Percentiles rank a stretch among this genome's conserved stretches.
These are phyloP conservation scores for Leptomonas seymouri DNA, from an alignment of 208 protist genomes.

Conservation along the genomic window DNA sequence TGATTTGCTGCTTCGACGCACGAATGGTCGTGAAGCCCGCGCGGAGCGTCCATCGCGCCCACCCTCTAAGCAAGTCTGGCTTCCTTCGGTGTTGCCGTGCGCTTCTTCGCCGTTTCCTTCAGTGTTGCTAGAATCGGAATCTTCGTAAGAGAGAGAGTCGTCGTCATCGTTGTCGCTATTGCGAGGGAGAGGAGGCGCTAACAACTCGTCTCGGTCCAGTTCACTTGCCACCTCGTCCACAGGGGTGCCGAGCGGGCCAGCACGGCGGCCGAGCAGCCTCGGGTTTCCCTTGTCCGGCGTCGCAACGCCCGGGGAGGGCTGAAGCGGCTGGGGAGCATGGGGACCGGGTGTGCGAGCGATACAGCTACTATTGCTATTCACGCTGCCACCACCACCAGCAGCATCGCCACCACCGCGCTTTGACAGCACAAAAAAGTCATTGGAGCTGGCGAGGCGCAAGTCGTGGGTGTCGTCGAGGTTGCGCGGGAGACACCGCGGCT, in stretches of 20 bases:
- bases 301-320: conserved; percentile 1
- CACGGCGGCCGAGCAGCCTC: background rate
- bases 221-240: background rate
- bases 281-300: conserved; percentile 5
- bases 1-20: background rate
- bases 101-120: background rate
- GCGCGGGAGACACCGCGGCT: conserved; percentile 16
- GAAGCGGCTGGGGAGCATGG: background rate
- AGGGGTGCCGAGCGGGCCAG: background rate
- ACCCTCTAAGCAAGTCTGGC: background rate
- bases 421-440: conserved; percentile 2
- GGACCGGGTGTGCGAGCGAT: background rate
- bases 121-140: background rate
- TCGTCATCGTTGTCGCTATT: conserved; percentile 8
- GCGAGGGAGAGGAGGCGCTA: background rate
- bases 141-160: conserved; percentile 4
- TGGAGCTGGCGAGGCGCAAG: conserved; percentile 5
- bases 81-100: background rate
- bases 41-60: background rate
- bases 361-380: background rate
- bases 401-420: background rate
- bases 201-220: conserved; percentile 2
- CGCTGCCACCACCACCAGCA: background rate
- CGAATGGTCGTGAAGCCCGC: background rate
- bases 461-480: conserved; percentile 8